phyloP scores from a whole-genome alignment of 2,329 filamentous ascomycete genomes.

The Fusarium buharicum region DNA sequence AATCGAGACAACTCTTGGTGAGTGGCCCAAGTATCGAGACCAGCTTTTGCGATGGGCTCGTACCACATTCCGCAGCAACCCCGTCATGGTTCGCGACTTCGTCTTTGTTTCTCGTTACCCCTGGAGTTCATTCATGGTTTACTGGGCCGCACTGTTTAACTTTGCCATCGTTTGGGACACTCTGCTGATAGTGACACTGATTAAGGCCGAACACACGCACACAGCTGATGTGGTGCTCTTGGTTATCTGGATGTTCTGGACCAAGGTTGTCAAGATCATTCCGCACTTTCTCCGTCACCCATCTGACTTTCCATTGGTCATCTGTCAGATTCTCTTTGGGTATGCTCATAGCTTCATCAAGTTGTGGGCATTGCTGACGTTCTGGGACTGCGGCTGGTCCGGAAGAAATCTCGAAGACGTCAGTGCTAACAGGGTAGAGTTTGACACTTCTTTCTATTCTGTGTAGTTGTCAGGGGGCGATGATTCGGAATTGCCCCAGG shows the following conservation, averaged over 20 bases:
- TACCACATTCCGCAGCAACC: conserved; percentile 68
- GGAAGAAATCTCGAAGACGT: conserved; percentile 44
- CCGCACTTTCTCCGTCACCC: conserved; percentile 64
- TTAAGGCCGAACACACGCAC: neutral
- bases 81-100: conserved; percentile 59
- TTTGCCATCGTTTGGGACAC: conserved; percentile 65
- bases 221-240: conserved; percentile 24
- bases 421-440: conserved; percentile 6
- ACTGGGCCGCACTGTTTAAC: conserved; percentile 64
- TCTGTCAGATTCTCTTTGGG: conserved; percentile 62
- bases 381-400: conserved; percentile 57
- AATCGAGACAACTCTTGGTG: conserved; percentile 65
- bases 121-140: conserved; percentile 67
- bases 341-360: conserved; percentile 70
- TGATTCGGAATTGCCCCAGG: neutral
- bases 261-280: conserved; percentile 67
- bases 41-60: conserved; percentile 68
- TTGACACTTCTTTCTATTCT: conserved; percentile 22
- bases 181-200: conserved; percentile 51
- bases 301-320: conserved; percentile 61
- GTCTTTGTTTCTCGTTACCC: conserved; percentile 29
- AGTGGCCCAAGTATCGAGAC: conserved; percentile 58
- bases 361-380: conserved; percentile 64
- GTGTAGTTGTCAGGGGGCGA: neutral
- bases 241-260: conserved; percentile 60